Base-by-base conservation (phyloP, 176 grass and related monocot genomes). In the Ampelocalamus luodianensis region DNA sequence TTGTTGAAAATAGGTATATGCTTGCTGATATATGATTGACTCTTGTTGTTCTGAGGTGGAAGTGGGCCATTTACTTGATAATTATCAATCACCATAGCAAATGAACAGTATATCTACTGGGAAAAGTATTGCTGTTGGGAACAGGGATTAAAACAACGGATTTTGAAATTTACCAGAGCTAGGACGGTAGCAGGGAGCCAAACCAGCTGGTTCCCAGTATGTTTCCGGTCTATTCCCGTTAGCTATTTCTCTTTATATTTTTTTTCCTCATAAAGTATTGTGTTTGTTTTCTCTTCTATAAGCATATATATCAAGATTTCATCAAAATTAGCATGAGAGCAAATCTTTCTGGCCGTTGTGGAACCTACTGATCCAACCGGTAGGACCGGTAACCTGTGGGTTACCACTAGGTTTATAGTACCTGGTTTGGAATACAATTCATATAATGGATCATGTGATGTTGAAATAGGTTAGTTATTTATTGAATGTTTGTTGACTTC, bases 1-100 rank as follows among this genome's bases (percentile, higher is more conserved):
- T 99, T 87, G 83, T 87, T 61, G 54, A 89, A 82, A 95, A 90
- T 73, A 92, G 90, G 96, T 95, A 92, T 51, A 48, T 2, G 0
- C 42, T 85, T 79, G 37, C 54, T 82, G 51, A 69, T 87, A 14
- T 73, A 45, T 56, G 10, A 62, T 72, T 78, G 10, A 22, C 17
- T 29, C 46, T 56, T 43, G 29, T 38, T 44, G 59, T 64, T 78
- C 55, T 80, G 70, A 61, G n/a, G 3, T 75, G 49, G 36, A 85
- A 77, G 17, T 37, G 38, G 58, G 10, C 10, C n/a, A 69, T 83
- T 83, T 62, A 13, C 22, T 36, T 77, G 5, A n/a, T 69, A 9
- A 74, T 17, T 60, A 37, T 55, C 34, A 43, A 42, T 75, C 42
- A 4, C 22, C 53, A 68, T 68, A 50, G 59, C 27, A 38, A 81